These are phyloP conservation scores for Aspergillus arachidicola DNA, from an alignment of 2,329 filamentous ascomycete genomes.

Conservation along the genomic window DNA sequence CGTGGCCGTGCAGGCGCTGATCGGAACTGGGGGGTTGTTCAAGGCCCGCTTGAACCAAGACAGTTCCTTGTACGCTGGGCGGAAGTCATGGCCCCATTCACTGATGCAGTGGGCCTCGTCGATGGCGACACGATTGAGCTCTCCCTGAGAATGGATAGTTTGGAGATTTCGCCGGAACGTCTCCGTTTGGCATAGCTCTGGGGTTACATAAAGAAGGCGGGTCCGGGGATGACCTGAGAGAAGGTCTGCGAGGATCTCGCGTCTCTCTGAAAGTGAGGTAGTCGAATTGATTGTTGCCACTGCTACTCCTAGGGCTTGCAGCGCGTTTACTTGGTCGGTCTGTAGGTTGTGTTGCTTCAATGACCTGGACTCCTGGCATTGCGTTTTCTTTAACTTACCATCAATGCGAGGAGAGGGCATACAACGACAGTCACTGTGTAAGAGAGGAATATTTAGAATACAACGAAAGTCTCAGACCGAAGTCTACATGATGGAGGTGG, in stretches of 20 bases:
- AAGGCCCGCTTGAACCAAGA: conserved; percentile 74
- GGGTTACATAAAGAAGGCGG: conserved; percentile 88
- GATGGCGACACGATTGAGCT: conserved; percentile 84
- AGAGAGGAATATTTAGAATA: conserved; percentile 19
- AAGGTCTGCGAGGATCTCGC: conserved; percentile 75
- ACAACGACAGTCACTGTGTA: conserved; percentile 80
- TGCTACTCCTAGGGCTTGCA: conserved; percentile 72
- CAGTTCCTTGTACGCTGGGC: conserved; percentile 85
- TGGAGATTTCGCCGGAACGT: conserved; percentile 75
- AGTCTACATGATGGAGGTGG: conserved; percentile 10
- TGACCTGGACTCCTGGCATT: not conserved
- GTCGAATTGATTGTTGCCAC: conserved; percentile 88
- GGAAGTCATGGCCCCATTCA: conserved; percentile 97
- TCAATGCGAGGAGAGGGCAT: conserved; percentile 83
- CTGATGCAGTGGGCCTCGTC: conserved; percentile 97
- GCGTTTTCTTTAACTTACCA: conserved; percentile 59
- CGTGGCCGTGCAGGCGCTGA: conserved; percentile 91
- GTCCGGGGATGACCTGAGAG: conserved; percentile 83
- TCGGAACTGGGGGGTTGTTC: conserved; percentile 76
- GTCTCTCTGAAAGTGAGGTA: conserved; percentile 66
- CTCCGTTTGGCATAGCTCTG: conserved; percentile 79
- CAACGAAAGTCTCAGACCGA: conserved; percentile 12
- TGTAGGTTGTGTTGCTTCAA: conserved; percentile 35
- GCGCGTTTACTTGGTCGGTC: conserved; percentile 88
- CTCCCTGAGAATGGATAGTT: conserved; percentile 74